These are phyloP conservation scores for Alternaria alternata DNA, from an alignment of 2,329 filamentous ascomycete species.

Conservation along the genomic window DNA sequence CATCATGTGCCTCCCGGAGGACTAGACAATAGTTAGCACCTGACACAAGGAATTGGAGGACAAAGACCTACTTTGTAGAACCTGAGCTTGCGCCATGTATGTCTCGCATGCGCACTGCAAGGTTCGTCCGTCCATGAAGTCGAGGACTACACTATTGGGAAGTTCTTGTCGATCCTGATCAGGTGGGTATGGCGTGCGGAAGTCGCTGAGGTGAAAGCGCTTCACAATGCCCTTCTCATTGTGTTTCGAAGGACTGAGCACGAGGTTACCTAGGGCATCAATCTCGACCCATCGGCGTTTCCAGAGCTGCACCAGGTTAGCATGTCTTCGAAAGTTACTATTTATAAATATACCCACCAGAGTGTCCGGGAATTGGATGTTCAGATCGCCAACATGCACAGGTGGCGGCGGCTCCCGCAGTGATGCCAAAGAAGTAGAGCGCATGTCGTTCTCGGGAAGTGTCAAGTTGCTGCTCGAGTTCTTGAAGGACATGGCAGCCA, in stretches of 20 bases:
- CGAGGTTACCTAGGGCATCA: slow-evolving; percentile 82
- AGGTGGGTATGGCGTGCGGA: slow-evolving; percentile 79
- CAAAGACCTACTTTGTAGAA: slow-evolving; percentile 45
- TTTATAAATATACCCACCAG: slow-evolving; percentile 58
- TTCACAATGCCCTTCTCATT: slow-evolving; percentile 72
- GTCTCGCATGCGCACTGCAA: slow-evolving; percentile 66
- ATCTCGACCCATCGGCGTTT: slow-evolving; percentile 90
- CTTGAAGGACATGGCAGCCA: slow-evolving; percentile 62
- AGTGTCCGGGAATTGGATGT: slow-evolving; percentile 96
- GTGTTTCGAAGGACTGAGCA: slow-evolving; percentile 75
- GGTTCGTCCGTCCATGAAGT: slow-evolving; percentile 68
- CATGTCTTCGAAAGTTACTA: neutral
- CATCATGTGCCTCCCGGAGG: slow-evolving; percentile 49
- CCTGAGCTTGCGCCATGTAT: slow-evolving; percentile 43
- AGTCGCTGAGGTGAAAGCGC: slow-evolving; percentile 86
- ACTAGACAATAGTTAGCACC: slow-evolving; percentile 37
- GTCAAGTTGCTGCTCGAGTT: slow-evolving; percentile 52
- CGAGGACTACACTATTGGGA: slow-evolving; percentile 79
- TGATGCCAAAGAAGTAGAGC: slow-evolving; percentile 35
- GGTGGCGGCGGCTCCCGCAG: slow-evolving; percentile 60
- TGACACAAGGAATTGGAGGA: no score
- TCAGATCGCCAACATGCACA: slow-evolving; percentile 84
- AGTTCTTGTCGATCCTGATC: slow-evolving; percentile 93
- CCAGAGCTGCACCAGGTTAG: slow-evolving; percentile 69
- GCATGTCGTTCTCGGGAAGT: slow-evolving; percentile 51